phyloP scores from a whole-genome alignment of 768 basidiomycete genomes.

The Leccinum subgranulosum region DNA sequence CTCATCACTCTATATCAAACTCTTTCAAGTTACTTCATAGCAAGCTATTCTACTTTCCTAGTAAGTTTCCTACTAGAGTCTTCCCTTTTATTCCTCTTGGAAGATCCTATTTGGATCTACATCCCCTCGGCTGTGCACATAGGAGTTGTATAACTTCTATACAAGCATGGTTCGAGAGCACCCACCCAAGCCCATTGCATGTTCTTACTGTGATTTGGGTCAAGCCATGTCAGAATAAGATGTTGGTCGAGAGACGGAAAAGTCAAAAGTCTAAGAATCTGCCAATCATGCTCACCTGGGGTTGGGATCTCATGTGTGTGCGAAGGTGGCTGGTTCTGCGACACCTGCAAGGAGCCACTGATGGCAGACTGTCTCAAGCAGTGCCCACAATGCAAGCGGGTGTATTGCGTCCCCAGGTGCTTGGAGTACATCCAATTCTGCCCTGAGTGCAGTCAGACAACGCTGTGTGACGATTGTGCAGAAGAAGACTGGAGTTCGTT shows the following conservation, averaged over 20 bases:
- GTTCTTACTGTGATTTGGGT: slow-evolving; percentile 3
- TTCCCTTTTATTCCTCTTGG: too few relatives aligned
- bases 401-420: slow-evolving; percentile 16
- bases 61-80: too few relatives aligned
- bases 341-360: slow-evolving; percentile 15
- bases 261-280: slow-evolving; percentile 4
- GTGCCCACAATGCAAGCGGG: slow-evolving; percentile 17
- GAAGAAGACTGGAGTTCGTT: not conserved
- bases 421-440: slow-evolving; percentile 21
- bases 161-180: slow-evolving; percentile 11
- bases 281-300: slow-evolving; percentile 14
- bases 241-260: slow-evolving; percentile 18
- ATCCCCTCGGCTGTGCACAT: too few relatives aligned
- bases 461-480: slow-evolving; percentile 1
- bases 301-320: slow-evolving; percentile 22
- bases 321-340: slow-evolving; percentile 19
- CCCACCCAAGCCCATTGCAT: slow-evolving; percentile 11
- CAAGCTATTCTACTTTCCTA: too few relatives aligned
- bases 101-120: too few relatives aligned
- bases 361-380: slow-evolving; percentile 6
- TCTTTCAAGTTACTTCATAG: too few relatives aligned
- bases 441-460: slow-evolving; percentile 15
- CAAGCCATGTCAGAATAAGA: slow-evolving; percentile 5
- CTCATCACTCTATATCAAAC: too few relatives aligned
- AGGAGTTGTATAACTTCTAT: too few relatives aligned